Conservation (phyloP, 495 filamentous ascomycete species). For the Rhizodiscina lignyota region DNA sequence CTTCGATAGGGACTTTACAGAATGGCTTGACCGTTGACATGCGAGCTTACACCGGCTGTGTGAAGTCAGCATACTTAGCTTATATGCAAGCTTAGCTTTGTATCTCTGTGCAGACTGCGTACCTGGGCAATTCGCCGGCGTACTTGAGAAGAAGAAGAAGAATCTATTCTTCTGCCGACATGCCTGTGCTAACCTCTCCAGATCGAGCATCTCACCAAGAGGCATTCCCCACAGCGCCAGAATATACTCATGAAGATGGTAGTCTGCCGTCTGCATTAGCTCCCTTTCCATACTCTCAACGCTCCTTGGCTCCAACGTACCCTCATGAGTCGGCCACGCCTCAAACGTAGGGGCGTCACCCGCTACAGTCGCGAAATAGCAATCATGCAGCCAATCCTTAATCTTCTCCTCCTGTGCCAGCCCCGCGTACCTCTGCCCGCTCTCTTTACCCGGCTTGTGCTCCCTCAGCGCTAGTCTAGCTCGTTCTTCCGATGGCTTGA, state of each 20-base stretch:
- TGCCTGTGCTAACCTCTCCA: slow-evolving; percentile 30
- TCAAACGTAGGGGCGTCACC: slow-evolving; percentile 47
- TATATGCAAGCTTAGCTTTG: background rate
- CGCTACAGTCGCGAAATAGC: slow-evolving; percentile 45
- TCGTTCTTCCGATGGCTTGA: slow-evolving; percentile 23
- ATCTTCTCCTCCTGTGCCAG: slow-evolving; percentile 38
- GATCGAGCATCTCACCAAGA: slow-evolving; percentile 43
- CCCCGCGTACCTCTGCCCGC: slow-evolving; percentile 34
- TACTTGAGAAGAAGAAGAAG: slow-evolving; percentile 40
- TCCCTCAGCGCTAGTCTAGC: slow-evolving; percentile 23
- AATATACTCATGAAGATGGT: slow-evolving; percentile 43
- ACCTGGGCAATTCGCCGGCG: slow-evolving; percentile 15
- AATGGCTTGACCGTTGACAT: slow-evolving; percentile 10
- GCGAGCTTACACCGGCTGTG: slow-evolving; percentile 9
- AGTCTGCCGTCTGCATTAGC: slow-evolving; percentile 5
- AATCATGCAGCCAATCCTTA: slow-evolving; percentile 48
- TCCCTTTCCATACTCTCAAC: background rate
- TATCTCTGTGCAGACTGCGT: no score
- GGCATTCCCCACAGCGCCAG: slow-evolving; percentile 48
- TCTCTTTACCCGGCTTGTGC: slow-evolving; percentile 19
- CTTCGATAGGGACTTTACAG: no score
- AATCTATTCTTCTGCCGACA: slow-evolving; percentile 39
- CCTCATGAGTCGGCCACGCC: slow-evolving; percentile 36
- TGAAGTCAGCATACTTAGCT: slow-evolving; percentile 4
- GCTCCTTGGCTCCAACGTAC: no score